Evolutionary conservation across 208 protist species (phyloP), one percentile per base, ranked within the genome.

Genomic region (Wallacemonas sp.): DNA sequence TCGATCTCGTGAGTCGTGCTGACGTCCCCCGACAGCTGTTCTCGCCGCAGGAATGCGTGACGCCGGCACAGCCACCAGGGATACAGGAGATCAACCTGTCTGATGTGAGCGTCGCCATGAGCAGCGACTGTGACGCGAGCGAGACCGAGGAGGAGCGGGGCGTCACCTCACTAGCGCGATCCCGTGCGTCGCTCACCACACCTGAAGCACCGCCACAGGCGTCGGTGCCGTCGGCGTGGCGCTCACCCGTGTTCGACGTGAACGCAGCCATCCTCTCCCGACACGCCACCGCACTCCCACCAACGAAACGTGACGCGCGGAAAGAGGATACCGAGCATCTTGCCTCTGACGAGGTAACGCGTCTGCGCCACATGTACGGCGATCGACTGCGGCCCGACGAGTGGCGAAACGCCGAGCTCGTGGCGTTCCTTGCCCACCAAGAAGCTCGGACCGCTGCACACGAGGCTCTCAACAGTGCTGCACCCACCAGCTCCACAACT

Each of bases 61-160:
- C 17, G n/a, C 9, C 5, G 9, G 44, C 5, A 6, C 24, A 4
- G 6, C 24, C 9, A 23, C 21, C 5, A 16, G 26, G 6, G 2
- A 4, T 39, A 11, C 30, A 58, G 32, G 52, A 58, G 30, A 58
- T 58, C 19, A 39, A 43, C 30, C 32, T 58, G 6, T 58, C 52
- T 5, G 52, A 58, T 39, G 52, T 58, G 52, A 58, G 52, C 29
- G 14, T 30, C 26, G 47, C 47, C 47, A 55, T 30, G 47, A 30
- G 52, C 52, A 58, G 52, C 19, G 52, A 58, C 52, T 4, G 6
- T 24, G 47, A 5, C 47, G 19, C 4, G 11, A 23, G 19, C 43
- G 43, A 24, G 11, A 19, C 43, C 19, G 43, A 47, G 17, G 9
- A n/a, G n/a, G n/a, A n/a, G n/a, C n/a, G n/a, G n/a, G n/a, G n/a